Evolutionary conservation across 495 filamentous ascomycete genomes (phyloP).

Genomic region (Neurospora tetrasperma): DNA sequence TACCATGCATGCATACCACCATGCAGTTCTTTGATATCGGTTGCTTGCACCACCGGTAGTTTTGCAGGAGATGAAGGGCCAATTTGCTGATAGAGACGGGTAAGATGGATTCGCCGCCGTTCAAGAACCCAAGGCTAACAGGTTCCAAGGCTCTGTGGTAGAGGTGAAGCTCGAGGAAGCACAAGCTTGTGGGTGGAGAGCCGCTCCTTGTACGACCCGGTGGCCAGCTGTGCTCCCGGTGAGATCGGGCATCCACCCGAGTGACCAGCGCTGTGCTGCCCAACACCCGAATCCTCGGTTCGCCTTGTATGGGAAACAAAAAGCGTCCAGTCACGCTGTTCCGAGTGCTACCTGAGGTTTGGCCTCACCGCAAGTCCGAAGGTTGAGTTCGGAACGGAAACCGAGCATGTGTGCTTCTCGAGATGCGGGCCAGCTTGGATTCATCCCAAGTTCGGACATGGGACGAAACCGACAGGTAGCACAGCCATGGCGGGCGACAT

Average conservation of each 20-base stretch:
- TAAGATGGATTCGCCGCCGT: not conserved
- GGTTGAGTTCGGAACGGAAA: not conserved
- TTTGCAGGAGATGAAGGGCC: not conserved
- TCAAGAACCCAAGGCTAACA: not conserved
- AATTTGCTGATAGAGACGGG: not conserved
- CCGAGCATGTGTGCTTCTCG: not conserved
- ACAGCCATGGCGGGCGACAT: not conserved
- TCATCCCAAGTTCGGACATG: not conserved
- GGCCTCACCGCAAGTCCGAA: not conserved
- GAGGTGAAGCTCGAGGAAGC: not conserved
- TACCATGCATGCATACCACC: not conserved
- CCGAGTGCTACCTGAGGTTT: not conserved
- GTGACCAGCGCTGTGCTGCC: not conserved
- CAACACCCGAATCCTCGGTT: not conserved
- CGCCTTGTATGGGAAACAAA: not conserved
- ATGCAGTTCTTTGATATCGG: not conserved
- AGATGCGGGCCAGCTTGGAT: not conserved
- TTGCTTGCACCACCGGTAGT: not conserved
- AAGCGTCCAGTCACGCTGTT: not conserved
- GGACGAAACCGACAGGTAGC: not conserved
- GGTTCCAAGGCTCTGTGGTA: not conserved
- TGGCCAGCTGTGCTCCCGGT: not conserved
- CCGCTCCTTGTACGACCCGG: not conserved
- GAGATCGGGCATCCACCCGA: not conserved
- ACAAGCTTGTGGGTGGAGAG: not conserved